Conservation (phyloP, 768 basidiomycete species). For the Lactarius quietus region DNA sequence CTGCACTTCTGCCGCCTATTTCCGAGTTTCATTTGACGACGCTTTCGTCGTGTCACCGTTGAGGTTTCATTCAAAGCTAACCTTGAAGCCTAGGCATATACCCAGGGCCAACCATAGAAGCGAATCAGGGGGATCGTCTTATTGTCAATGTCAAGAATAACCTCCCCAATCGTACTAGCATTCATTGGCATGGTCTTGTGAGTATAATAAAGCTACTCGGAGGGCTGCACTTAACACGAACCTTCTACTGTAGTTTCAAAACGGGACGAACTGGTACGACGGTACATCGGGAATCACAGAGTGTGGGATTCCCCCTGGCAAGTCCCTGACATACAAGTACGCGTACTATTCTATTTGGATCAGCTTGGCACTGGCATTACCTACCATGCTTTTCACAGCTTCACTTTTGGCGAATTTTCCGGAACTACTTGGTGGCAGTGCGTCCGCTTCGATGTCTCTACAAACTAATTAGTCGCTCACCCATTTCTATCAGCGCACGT, state of each 20-base stretch:
- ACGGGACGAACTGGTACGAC: slow-evolving; percentile 48
- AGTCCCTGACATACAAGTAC: slow-evolving; percentile 40
- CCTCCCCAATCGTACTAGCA: slow-evolving; percentile 35
- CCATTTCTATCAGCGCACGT: slow-evolving; percentile 28
- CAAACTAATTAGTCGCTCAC: not conserved
- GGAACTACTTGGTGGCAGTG: slow-evolving; percentile 52
- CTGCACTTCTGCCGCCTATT: not conserved
- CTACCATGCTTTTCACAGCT: slow-evolving; percentile 28
- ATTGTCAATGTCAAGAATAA: slow-evolving; percentile 37
- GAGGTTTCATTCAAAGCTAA: not conserved
- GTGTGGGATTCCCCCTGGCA: slow-evolving; percentile 50
- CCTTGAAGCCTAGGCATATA: slow-evolving; percentile 29
- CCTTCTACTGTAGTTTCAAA: slow-evolving; percentile 39
- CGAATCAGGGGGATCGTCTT: slow-evolving; percentile 37
- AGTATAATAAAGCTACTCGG: not conserved
- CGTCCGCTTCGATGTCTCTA: slow-evolving; percentile 15
- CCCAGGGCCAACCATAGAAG: slow-evolving; percentile 40
- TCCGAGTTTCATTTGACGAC: not conserved
- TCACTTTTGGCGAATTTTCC: slow-evolving; percentile 42
- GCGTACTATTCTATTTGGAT: slow-evolving; percentile 12
- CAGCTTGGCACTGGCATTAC: not conserved
- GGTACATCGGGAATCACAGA: slow-evolving; percentile 46
- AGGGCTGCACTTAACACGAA: not conserved
- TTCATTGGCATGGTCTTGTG: slow-evolving; percentile 37
- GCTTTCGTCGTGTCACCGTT: not conserved